Evolutionary conservation across 148 eudicot genomes (phyloP).

Genomic region (Rhododendron vialii): DNA sequence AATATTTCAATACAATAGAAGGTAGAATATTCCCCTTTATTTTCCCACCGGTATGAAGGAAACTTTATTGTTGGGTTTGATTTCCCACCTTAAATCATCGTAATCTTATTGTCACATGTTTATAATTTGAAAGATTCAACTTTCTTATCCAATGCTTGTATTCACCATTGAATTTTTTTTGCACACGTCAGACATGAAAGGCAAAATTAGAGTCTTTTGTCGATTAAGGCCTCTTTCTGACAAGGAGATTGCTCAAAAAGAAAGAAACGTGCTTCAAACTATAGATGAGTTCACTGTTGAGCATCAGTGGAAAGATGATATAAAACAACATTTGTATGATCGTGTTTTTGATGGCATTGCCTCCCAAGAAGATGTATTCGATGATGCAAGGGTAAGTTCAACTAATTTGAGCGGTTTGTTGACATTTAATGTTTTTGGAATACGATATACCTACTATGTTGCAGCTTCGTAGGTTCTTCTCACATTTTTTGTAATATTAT

Average conservation of each 20-base stretch:
- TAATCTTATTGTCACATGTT: not conserved
- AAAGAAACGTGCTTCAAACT: conserved; percentile 42
- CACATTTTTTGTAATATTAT: not conserved
- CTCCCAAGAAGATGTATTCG: conserved; percentile 87
- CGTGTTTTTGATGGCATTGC: conserved; percentile 81
- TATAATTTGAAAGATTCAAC: not conserved
- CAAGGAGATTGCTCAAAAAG: conserved; percentile 61
- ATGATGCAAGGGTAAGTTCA: conserved; percentile 79
- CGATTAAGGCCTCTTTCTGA: conserved; percentile 80
- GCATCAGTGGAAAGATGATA: conserved; percentile 92
- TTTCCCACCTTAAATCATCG: not conserved
- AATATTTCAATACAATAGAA: conserved; percentile 89
- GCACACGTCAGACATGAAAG: conserved; percentile 77
- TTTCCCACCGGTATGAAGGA: not conserved
- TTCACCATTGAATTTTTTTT: not conserved
- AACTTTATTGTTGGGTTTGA: not conserved
- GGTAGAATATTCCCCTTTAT: conserved; percentile 30
- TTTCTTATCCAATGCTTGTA: not conserved
- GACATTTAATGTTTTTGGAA: not conserved
- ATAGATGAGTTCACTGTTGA: conserved; percentile 89
- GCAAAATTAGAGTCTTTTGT: conserved; percentile 92
- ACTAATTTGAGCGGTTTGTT: not conserved
- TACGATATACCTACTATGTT: not conserved
- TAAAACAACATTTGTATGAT: conserved; percentile 89
- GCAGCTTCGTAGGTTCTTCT: not conserved